Percentiles rank a stretch among this genome's conserved stretches.
Conservation (phyloP, 257 asterid species). For the Handroanthus guayacan region DNA sequence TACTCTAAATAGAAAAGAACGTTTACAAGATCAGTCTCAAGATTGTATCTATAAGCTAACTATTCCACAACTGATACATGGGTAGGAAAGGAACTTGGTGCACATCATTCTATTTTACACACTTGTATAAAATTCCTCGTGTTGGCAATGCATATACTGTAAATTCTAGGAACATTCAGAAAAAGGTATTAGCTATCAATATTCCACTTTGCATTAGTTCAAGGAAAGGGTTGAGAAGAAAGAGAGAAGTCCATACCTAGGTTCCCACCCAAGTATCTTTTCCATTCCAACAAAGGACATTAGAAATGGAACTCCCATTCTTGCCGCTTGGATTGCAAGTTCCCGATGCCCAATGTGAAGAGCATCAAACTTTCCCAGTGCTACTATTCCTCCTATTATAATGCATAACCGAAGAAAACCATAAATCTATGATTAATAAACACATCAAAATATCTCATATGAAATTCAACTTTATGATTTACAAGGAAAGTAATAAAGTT, state of each 20-base stretch:
- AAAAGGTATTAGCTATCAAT: not conserved
- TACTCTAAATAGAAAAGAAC: not conserved
- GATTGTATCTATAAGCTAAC: not conserved
- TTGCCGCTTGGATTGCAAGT: constrained; percentile 94
- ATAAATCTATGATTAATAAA: constrained; percentile 20
- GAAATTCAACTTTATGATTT: not conserved
- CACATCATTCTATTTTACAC: not conserved
- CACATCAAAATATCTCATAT: constrained; percentile 17
- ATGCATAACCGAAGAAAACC: constrained; percentile 21
- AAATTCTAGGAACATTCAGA: not conserved
- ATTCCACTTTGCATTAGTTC: not conserved
- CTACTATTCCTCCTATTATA: constrained; percentile 85
- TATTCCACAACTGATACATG: not conserved
- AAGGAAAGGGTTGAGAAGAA: constrained; percentile 20
- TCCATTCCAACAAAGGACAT: constrained; percentile 94
- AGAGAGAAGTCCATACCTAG: constrained; percentile 61
- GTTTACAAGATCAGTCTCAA: not conserved
- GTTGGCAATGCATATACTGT: not conserved
- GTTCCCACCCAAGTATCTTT: constrained; percentile 93
- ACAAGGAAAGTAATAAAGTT: not conserved
- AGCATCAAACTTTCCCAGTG: constrained; percentile 97
- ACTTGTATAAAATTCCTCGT: not conserved
- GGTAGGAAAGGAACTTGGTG: not conserved
- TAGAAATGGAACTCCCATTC: constrained; percentile 81
- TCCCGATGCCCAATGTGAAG: constrained; percentile 98